Evolutionary conservation across 495 filamentous ascomycete genomes (phyloP), one percentile per base, ranked within the genome.

Genomic region (Xylaria cubensis): DNA sequence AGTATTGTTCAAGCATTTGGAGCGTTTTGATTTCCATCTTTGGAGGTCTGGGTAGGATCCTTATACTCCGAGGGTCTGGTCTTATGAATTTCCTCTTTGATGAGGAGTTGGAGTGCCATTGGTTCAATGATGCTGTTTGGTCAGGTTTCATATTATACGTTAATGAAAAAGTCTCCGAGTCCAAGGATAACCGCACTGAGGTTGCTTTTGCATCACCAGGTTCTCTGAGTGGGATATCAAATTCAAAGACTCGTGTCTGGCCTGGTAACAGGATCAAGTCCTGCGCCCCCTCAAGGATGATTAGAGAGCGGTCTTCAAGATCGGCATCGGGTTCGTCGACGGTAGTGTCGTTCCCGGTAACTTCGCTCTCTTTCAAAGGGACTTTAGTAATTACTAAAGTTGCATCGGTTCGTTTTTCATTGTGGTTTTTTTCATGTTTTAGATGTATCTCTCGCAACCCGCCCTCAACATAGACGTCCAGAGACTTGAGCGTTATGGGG

Each of bases 1-100:
- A 98, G 80, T 96, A 97, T 42, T 92, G 89, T 29, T 88, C 84
- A 68, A 84, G 83, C 58, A 91, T 80, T 58, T 88, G 86, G 2
- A 86, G 82, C 26, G 92, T 80, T 34, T 83, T 85, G 44, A 98
- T 87, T 71, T 92, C 89, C 81, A 99, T 90, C 78, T 98, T 98
- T 0, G 96, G 96, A 51, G 96, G 96, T 77, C 96, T 92, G 5
- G 95, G 96, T 69, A 94, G 84, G 44, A 98, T 90, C 59, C 87
- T 92, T 41, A 92, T 86, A 73, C 82, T 73, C 21, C 84, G 83
- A 13, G 87, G 82, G 46, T 88, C 83, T 32, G 75, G 71, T 51
- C 86, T 81, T 29, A 85, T 81, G 4, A 92, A 58, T 44, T 79
- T 84, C 73, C 84, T 87, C 41, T 82, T 82, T 17, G 77, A 80